Conservation (phyloP, 495 filamentous ascomycete genomes). For the Penicillium paxilli region DNA sequence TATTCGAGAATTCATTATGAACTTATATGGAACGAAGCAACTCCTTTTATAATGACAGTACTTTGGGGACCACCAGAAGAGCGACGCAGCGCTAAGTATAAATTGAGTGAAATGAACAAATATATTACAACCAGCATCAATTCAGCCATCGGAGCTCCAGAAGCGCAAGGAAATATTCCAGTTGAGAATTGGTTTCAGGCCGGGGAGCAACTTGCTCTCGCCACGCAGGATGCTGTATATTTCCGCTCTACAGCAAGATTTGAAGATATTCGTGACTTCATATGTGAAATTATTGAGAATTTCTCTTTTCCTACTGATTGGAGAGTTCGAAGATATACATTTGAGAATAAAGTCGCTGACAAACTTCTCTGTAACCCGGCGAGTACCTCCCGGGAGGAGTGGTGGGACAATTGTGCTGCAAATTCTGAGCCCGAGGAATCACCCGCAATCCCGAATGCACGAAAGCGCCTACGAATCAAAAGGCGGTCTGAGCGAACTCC, state of each 20-base stretch:
- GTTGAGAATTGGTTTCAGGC: background rate
- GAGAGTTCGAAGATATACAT: background rate
- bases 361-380: background rate
- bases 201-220: background rate
- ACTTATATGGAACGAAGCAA: background rate
- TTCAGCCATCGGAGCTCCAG: background rate
- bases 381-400: background rate
- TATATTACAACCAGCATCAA: background rate
- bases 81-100: background rate
- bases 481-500: no score
- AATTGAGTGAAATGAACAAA: background rate
- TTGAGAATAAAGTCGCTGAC: background rate
- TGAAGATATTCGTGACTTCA: background rate
- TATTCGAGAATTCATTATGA: background rate
- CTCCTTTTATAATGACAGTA: background rate
- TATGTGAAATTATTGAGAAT: background rate
- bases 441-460: background rate
- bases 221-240: background rate
- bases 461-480: background rate
- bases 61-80: background rate
- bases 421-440: background rate
- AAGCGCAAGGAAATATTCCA: background rate
- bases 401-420: background rate
- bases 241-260: background rate
- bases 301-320: background rate